Conservation (phyloP, 1,284 basidiomycete genomes). For the Sanghuangporus baumii region DNA sequence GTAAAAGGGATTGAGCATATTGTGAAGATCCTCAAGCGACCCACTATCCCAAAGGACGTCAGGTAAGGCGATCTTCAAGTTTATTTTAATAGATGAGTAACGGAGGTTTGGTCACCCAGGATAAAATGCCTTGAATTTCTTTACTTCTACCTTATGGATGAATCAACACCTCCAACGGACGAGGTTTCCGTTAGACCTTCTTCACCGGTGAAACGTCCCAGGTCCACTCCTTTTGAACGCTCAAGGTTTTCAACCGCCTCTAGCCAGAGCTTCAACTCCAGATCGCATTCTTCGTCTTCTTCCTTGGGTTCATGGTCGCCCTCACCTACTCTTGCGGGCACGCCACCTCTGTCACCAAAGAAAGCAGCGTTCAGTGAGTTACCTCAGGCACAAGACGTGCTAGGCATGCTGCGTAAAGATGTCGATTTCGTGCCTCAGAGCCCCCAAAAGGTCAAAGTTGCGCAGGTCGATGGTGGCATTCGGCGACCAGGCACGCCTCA, state of each 20-base stretch:
- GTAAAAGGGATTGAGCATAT: slow-evolving; percentile 71
- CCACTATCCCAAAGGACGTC: slow-evolving; percentile 76
- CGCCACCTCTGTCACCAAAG: slow-evolving; percentile 15
- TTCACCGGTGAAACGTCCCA: slow-evolving; percentile 3
- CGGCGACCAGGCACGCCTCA: slow-evolving; percentile 10
- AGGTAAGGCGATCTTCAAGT: slow-evolving; percentile 43
- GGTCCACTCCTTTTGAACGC: background rate
- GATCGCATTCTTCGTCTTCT: slow-evolving; percentile 29
- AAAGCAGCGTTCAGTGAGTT: background rate
- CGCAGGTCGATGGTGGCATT: slow-evolving; percentile 30
- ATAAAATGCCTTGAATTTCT: slow-evolving; percentile 93
- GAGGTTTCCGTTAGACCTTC: slow-evolving; percentile 9
- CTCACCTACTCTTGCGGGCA: slow-evolving; percentile 15
- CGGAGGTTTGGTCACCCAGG: slow-evolving; percentile 33
- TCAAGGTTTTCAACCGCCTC: slow-evolving; percentile 6
- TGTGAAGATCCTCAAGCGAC: slow-evolving; percentile 78
- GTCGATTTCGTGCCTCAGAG: slow-evolving; percentile 65
- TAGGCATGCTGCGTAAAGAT: slow-evolving; percentile 62
- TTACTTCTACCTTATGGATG: slow-evolving; percentile 88
- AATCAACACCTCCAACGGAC: slow-evolving; percentile 30
- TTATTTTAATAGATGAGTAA: background rate
- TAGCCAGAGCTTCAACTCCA: slow-evolving; percentile 23
- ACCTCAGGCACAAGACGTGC: slow-evolving; percentile 34
- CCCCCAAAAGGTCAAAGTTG: slow-evolving; percentile 47
- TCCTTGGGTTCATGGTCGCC: slow-evolving; percentile 22